phyloP scores from a whole-genome alignment of 345 rosid species.

The Rubroshorea leprosula region DNA sequence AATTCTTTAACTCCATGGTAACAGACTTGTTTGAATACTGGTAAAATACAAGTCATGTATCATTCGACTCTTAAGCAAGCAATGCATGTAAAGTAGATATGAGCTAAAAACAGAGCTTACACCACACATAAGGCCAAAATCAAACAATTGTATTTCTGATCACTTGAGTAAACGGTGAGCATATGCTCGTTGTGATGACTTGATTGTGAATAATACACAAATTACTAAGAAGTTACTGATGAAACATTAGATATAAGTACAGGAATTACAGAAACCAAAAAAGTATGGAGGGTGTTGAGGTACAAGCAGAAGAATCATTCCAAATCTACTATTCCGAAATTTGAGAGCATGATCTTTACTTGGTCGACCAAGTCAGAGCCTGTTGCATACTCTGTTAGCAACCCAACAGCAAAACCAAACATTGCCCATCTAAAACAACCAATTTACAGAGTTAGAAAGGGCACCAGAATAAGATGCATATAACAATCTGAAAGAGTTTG shows the following conservation, averaged over 20 bases:
- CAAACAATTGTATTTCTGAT: too few relatives aligned
- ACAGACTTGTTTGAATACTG: too few relatives aligned
- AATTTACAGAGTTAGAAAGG: slow-evolving; percentile 3
- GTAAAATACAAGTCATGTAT: too few relatives aligned
- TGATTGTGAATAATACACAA: slow-evolving; percentile 1
- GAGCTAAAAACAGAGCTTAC: too few relatives aligned
- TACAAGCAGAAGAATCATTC: slow-evolving; percentile 33
- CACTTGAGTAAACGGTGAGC: slow-evolving; percentile 6
- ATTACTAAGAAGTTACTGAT: slow-evolving; percentile 15
- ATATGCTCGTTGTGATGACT: slow-evolving; percentile 3
- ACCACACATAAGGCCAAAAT: too few relatives aligned
- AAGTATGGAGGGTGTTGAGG: slow-evolving; percentile 15
- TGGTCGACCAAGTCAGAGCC: slow-evolving; percentile 68
- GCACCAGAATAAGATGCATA: too few relatives aligned
- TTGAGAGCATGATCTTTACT: slow-evolving; percentile 65
- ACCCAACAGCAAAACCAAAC: slow-evolving; percentile 68
- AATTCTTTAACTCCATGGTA: too few relatives aligned
- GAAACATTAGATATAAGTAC: slow-evolving; percentile 17
- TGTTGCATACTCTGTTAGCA: slow-evolving; percentile 67
- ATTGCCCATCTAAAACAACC: slow-evolving; percentile 48
- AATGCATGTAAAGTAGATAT: too few relatives aligned
- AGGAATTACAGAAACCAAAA: slow-evolving; percentile 17
- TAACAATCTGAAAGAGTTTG: too few relatives aligned
- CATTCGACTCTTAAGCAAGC: too few relatives aligned
- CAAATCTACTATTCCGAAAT: slow-evolving; percentile 58